phyloP scores from a whole-genome alignment of 441 rosid genomes.

The Pelargonium cotyledonis region DNA sequence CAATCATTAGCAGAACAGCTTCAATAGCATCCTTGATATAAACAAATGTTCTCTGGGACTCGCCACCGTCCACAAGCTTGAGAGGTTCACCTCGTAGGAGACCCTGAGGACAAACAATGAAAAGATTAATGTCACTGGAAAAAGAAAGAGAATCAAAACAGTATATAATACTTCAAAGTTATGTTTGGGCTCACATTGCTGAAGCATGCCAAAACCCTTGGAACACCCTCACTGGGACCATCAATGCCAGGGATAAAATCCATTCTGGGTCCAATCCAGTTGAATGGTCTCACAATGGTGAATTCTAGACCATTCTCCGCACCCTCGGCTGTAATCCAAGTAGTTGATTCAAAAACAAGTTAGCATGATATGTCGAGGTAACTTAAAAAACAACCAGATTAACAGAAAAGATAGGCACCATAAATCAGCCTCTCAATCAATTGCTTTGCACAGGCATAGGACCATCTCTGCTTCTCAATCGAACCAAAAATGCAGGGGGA shows the following conservation, averaged over 20 bases:
- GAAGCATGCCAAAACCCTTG: slow-evolving; percentile 95
- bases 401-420: slow-evolving; percentile 37
- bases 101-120: slow-evolving; percentile 34
- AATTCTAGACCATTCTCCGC: slow-evolving; percentile 89
- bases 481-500: slow-evolving; percentile 97
- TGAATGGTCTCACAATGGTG: slow-evolving; percentile 92
- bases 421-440: slow-evolving; percentile 89
- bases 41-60: slow-evolving; percentile 88
- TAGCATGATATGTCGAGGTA: slow-evolving; percentile 14
- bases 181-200: slow-evolving; percentile 59
- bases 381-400: slow-evolving; percentile 6
- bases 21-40: slow-evolving; percentile 95
- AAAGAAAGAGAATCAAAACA: slow-evolving; percentile 5
- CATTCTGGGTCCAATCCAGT: slow-evolving; percentile 99
- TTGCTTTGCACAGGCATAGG: slow-evolving; percentile 97
- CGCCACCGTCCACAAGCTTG: slow-evolving; percentile 94
- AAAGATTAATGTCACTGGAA: not conserved
- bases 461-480: slow-evolving; percentile 99
- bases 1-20: slow-evolving; percentile 92
- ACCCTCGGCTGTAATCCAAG: slow-evolving; percentile 68
- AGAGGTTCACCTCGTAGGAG: slow-evolving; percentile 80
- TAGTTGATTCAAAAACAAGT: slow-evolving; percentile 6
- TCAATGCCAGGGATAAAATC: slow-evolving; percentile 98
- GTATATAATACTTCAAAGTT: not conserved
- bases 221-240: slow-evolving; percentile 99